Conservation (phyloP, 176 grass and related monocot species). For the Carex cristatella region DNA sequence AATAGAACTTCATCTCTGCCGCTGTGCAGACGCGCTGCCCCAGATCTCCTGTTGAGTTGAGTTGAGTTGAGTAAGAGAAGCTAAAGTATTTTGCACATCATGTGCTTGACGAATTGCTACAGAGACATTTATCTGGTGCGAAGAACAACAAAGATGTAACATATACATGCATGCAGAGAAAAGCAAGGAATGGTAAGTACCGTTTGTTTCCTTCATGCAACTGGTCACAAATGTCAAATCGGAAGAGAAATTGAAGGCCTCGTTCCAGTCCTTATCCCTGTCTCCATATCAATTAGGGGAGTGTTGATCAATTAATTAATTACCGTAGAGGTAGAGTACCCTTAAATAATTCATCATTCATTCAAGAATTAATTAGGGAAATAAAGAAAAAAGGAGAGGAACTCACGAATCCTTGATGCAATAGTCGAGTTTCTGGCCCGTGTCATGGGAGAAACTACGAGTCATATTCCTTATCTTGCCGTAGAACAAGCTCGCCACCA, state of each 20-base stretch:
- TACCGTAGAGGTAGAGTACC: too few species aligned
- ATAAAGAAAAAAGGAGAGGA: neutral
- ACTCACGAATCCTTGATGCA: constrained; percentile 73
- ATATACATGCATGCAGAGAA: neutral
- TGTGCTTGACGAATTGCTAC: neutral
- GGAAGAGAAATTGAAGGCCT: constrained; percentile 71
- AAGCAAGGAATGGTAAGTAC: constrained; percentile 12
- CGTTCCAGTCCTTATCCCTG: constrained; percentile 73
- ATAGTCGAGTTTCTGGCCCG: constrained; percentile 45
- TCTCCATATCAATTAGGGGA: neutral
- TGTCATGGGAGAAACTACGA: constrained; percentile 31
- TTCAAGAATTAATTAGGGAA: too few species aligned
- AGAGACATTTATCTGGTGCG: neutral
- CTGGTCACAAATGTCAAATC: constrained; percentile 50
- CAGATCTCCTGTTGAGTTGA: constrained; percentile 57
- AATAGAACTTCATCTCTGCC: constrained; percentile 90
- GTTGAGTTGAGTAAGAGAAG: neutral
- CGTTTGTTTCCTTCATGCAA: constrained; percentile 65
- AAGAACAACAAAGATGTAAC: neutral
- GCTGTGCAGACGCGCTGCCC: constrained; percentile 58
- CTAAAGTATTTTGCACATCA: neutral
- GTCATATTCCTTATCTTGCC: constrained; percentile 43
- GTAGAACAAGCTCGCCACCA: constrained; percentile 23
- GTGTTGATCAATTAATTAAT: neutral
- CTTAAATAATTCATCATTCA: too few species aligned